phyloP scores from a whole-genome alignment of 2,329 filamentous ascomycete genomes.

The Dissoconium aciculare region DNA sequence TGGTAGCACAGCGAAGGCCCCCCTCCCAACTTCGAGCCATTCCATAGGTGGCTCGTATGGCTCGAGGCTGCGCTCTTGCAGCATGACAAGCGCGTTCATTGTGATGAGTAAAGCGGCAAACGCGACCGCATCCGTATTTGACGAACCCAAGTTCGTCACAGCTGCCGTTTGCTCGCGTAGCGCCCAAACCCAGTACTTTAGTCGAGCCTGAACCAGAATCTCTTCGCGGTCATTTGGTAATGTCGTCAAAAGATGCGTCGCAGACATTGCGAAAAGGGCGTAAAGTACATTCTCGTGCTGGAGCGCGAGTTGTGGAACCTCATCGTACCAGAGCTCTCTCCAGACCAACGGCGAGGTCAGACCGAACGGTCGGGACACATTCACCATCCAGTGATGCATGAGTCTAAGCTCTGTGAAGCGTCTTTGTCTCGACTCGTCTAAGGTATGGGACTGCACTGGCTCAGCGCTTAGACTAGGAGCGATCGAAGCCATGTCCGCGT shows the following conservation, averaged over 20 bases:
- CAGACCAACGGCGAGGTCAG: conserved; percentile 14
- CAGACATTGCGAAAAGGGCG: conserved; percentile 15
- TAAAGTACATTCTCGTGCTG: conserved; percentile 14
- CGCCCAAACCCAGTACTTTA: conserved; percentile 16
- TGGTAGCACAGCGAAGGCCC: conserved; percentile 17
- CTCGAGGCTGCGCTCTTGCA: conserved; percentile 17
- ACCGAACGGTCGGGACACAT: conserved; percentile 13
- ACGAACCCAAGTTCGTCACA: conserved; percentile 13
- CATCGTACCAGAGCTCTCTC: conserved; percentile 16
- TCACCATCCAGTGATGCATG: conserved; percentile 15
- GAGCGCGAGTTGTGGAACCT: conserved; percentile 14
- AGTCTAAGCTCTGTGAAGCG: conserved; percentile 13
- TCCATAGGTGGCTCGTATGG: conserved; percentile 21
- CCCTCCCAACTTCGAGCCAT: conserved; percentile 21
- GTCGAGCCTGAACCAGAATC: conserved; percentile 11
- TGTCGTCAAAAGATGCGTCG: conserved; percentile 12
- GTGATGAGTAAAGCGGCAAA: conserved; percentile 18
- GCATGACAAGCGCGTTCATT: conserved; percentile 18
- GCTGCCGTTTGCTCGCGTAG: conserved; percentile 18
- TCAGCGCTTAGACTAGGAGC: conserved; percentile 6
- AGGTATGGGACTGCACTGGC: conserved; percentile 8
- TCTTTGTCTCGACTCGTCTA: conserved; percentile 11
- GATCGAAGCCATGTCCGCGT: not conserved
- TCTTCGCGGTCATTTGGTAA: conserved; percentile 9
- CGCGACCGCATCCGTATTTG: conserved; percentile 19